phyloP scores from a whole-genome alignment of 1,284 basidiomycete species.

The Ustilago vetiveriae region DNA sequence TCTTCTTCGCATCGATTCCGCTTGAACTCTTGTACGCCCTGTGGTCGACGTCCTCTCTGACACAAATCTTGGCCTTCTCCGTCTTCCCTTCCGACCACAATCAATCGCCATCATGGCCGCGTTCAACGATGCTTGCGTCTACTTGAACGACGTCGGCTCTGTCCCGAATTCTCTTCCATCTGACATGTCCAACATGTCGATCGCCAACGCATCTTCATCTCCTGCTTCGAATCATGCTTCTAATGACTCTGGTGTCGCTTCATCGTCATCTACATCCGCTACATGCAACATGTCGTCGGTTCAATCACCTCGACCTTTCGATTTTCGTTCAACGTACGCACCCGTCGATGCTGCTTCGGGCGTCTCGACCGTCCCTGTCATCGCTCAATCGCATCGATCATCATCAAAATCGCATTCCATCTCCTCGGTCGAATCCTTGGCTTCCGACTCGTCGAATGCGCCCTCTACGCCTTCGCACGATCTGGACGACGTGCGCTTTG shows the following conservation, averaged over 20 bases:
- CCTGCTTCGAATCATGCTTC: slow-evolving; percentile 1
- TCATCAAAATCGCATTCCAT: slow-evolving; percentile 33
- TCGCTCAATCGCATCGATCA: slow-evolving; percentile 24
- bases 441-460: slow-evolving; percentile 14
- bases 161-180: slow-evolving; percentile 17
- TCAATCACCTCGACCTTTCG: slow-evolving; percentile 10
- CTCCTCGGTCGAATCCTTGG: slow-evolving; percentile 28
- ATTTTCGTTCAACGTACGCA: slow-evolving; percentile 9
- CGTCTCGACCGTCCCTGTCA: slow-evolving; percentile 14
- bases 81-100: not conserved
- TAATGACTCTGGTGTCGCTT: not conserved
- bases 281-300: not conserved
- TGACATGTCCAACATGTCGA: slow-evolving; percentile 33
- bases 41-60: slow-evolving; percentile 7
- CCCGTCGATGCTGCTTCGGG: slow-evolving; percentile 10
- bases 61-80: not conserved
- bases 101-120: slow-evolving; percentile 15
- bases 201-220: slow-evolving; percentile 19
- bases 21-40: not conserved
- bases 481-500: slow-evolving; percentile 22
- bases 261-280: not conserved
- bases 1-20: not conserved
- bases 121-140: slow-evolving; percentile 15
- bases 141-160: slow-evolving; percentile 16
- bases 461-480: slow-evolving; percentile 31